Percentiles rank a stretch among this genome's conserved stretches.
These are phyloP conservation scores for Metschnikowia santaceciliae DNA, from an alignment of 805 yeast genomes.

Conservation along the genomic window DNA sequence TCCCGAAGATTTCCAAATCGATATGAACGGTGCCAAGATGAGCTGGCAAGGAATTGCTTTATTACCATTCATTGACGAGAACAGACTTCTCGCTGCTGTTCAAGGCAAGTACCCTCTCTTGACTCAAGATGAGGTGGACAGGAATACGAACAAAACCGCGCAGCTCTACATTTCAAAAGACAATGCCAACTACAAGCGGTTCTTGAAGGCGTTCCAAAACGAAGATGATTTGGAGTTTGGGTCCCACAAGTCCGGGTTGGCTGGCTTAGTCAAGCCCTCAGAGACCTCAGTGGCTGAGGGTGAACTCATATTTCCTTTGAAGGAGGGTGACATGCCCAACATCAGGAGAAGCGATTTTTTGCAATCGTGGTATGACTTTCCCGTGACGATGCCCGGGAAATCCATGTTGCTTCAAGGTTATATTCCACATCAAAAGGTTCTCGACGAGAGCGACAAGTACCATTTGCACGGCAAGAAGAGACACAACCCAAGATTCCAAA, in stretches of 20 bases:
- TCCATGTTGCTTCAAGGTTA: conserved; percentile 83
- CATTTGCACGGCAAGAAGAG: conserved; percentile 46
- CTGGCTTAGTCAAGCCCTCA: conserved; percentile 49
- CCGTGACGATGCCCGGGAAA: conserved; percentile 59
- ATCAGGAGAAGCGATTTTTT: conserved; percentile 39
- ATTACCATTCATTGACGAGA: conserved; percentile 85
- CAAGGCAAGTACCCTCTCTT: conserved; percentile 58
- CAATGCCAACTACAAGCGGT: conserved; percentile 49
- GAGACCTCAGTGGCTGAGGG: conserved; percentile 33
- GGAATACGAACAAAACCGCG: conserved; percentile 71
- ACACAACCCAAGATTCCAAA: conserved; percentile 13
- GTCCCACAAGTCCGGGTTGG: conserved; percentile 50
- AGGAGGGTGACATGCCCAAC: conserved; percentile 44
- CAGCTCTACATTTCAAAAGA: conserved; percentile 63
- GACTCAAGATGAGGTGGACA: conserved; percentile 59
- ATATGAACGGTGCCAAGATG: conserved; percentile 94
- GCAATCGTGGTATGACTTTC: conserved; percentile 55
- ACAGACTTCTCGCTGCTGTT: conserved; percentile 64
- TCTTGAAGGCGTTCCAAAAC: conserved; percentile 29
- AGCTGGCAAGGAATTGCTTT: conserved; percentile 93
- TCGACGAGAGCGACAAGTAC: conserved; percentile 68
- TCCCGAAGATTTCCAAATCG: conserved; percentile 83
- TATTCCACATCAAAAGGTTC: conserved; percentile 55
- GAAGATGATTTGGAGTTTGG: conserved; percentile 39
- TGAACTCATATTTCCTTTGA: conserved; percentile 43